These are phyloP conservation scores for Sarcocystis neurona DNA, from an alignment of 169 alveolate species.

Conservation along the genomic window DNA sequence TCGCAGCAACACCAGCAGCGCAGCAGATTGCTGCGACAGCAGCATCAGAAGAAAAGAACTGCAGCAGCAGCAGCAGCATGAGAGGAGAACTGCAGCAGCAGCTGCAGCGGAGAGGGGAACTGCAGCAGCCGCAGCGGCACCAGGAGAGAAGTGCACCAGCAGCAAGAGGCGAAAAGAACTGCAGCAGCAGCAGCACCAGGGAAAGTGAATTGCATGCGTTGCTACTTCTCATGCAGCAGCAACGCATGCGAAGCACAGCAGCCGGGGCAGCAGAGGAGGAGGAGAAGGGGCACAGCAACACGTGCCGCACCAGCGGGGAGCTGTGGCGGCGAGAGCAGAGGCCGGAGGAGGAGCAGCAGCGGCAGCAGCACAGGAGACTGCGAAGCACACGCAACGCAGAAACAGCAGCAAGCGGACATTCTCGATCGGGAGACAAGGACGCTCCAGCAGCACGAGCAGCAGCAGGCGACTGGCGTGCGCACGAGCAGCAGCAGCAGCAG, in stretches of 20 bases:
- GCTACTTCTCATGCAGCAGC: background rate
- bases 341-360: constrained; percentile 1
- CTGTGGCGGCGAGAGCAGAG: background rate
- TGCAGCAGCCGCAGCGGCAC: constrained; percentile 34
- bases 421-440: too few species aligned
- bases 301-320: background rate
- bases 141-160: background rate
- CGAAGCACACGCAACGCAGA: too few species aligned
- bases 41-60: background rate
- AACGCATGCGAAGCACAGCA: constrained; percentile 3
- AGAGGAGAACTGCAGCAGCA: background rate
- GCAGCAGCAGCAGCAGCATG: background rate
- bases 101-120: too few species aligned
- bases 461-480: too few species aligned
- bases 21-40: too few species aligned
- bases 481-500: too few species aligned
- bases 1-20: too few species aligned
- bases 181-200: constrained; percentile 61
- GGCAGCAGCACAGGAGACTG: too few species aligned
- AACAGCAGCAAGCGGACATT: too few species aligned
- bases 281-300: background rate
- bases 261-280: background rate
- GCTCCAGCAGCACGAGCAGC: too few species aligned
- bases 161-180: background rate
- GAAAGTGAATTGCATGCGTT: too few species aligned